Evolutionary conservation across 805 yeast genomes (phyloP).

Genomic region (Blastobotrys muscicola): DNA sequence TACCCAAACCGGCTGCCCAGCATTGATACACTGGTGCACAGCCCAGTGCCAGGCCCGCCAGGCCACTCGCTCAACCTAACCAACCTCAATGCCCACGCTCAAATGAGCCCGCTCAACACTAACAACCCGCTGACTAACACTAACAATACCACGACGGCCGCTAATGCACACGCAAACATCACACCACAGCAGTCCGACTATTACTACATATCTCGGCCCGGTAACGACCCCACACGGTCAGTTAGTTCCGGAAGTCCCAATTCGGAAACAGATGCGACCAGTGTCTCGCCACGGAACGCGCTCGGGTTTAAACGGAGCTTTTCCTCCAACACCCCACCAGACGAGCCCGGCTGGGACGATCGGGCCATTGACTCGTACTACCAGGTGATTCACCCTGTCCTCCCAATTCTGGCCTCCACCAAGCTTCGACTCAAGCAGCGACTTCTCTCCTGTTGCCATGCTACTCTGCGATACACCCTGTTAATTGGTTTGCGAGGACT

Average conservation of each 20-base stretch:
- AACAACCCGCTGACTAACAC: too few relatives aligned
- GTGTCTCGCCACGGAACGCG: too few relatives aligned
- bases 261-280: too few relatives aligned
- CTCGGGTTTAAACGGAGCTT: neutral
- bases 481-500: slow-evolving; percentile 15
- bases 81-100: too few relatives aligned
- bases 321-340: neutral
- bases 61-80: too few relatives aligned
- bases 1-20: slow-evolving; percentile 17
- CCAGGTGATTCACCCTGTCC: slow-evolving; percentile 28
- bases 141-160: too few relatives aligned
- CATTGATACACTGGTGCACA: slow-evolving; percentile 15
- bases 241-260: too few relatives aligned
- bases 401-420: slow-evolving; percentile 31
- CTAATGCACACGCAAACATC: too few relatives aligned
- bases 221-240: too few relatives aligned
- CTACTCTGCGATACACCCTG: slow-evolving; percentile 21
- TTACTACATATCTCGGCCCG: too few relatives aligned
- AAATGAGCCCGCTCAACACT: too few relatives aligned
- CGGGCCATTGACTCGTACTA: slow-evolving; percentile 29
- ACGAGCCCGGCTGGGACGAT: slow-evolving; percentile 21
- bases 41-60: slow-evolving; percentile 1
- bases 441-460: slow-evolving; percentile 20
- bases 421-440: slow-evolving; percentile 23
- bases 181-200: too few relatives aligned